Percentiles rank a stretch among this genome's conserved stretches.
Conservation (phyloP, 139 green algal species). For the Coccomyxa sp. region DNA sequence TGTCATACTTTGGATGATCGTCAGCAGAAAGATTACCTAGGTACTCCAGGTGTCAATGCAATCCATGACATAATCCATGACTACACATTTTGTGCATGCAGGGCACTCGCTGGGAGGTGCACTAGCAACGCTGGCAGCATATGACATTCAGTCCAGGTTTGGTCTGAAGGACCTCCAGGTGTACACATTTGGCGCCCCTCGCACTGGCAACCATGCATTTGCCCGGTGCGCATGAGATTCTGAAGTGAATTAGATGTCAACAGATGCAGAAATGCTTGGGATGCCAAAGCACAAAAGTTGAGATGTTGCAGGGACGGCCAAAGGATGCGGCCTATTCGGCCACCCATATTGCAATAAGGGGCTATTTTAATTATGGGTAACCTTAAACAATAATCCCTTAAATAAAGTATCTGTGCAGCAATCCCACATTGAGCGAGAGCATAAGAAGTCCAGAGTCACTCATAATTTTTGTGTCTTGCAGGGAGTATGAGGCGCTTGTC, state of each 20-base stretch:
- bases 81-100: not conserved
- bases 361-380: not conserved
- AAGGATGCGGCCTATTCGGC: not conserved
- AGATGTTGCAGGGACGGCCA: too few relatives aligned
- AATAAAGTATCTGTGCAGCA: not conserved
- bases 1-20: not conserved
- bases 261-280: too few relatives aligned
- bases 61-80: too few relatives aligned
- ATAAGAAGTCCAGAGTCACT: not conserved
- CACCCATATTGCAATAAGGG: not conserved
- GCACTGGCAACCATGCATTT: conserved; percentile 51
- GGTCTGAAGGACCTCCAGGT: not conserved
- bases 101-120: conserved; percentile 84
- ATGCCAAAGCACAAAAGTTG: too few relatives aligned
- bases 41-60: too few relatives aligned
- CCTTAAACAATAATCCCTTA: not conserved
- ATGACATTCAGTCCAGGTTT: conserved; percentile 46
- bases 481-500: conserved; percentile 52
- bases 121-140: conserved; percentile 75
- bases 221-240: not conserved
- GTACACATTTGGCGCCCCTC: conserved; percentile 76
- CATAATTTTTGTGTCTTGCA: not conserved
- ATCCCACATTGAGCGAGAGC: not conserved
- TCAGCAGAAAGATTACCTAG: too few relatives aligned
- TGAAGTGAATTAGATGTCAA: too few relatives aligned